Base-by-base conservation (phyloP, 2,329 filamentous ascomycete species). In the Hypoxylon sp. region DNA sequence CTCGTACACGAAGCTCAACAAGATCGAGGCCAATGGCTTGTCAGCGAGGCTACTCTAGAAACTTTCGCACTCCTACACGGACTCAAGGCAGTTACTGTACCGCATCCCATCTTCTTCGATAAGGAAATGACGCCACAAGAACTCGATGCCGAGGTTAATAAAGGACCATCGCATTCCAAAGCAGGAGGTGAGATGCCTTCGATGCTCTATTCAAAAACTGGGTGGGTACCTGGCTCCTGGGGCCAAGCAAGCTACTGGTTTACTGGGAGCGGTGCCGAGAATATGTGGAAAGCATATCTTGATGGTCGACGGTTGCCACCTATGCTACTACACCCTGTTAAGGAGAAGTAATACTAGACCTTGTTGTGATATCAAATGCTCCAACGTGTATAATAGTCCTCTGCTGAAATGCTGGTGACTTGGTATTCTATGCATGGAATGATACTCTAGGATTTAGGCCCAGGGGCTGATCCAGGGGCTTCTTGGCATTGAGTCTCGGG, bases 1-100 rank as follows among this genome's bases (percentile, higher is more conserved):
- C 87, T 87, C 6, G 92, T 93, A 88, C 90, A 93, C 80, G 85
- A 91, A 68, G 91, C 92, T 73, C 90, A 89, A 58, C 88, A 82
- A 75, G 82, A 85, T 24, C 82, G 86, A 73, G 88, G 87, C 66
- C 91, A 89, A 78, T 89, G 83, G 79, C 92, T 90, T 88, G 93
- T 92, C 76, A 87, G 86, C n/a, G 92, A 94, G 77, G 93, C 93
- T 90, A 93, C 89, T 79, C 90, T 91, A 1, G 86, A 89, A 0
- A 87, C 85, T 0, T 85, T 88, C 73, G 89, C 91, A 0, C 81
- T 93, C 1, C 91, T 93, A 72, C 91, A 92, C 74, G 91, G 91
- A 1, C 84, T 92, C 73, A 93, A 94, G 80, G 91, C 90, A 29
- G 89, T 92, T 0, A 91, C 89, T 74, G 92, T 91, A 1, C 93